These are phyloP conservation scores for Botryococcus braunii DNA, from an alignment of 163 green algal species.

Conservation along the genomic window DNA sequence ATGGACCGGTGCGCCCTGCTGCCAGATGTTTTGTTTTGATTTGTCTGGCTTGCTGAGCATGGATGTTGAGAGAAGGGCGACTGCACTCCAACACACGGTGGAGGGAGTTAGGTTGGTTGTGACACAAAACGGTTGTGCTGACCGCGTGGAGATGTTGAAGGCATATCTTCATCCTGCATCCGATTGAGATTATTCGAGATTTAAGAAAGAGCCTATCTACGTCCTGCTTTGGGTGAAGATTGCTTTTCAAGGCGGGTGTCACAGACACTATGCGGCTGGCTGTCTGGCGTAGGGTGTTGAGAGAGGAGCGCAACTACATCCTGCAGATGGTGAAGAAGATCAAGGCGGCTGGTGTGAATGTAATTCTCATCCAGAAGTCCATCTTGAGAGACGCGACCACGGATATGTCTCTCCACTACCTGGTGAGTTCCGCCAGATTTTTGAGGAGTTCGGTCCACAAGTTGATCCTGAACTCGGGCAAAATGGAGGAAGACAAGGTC, in stretches of 20 bases:
- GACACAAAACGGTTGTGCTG: no score
- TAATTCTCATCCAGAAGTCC: slow-evolving; percentile 97
- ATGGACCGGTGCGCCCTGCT: slow-evolving; percentile 41
- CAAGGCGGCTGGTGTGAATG: slow-evolving; percentile 88
- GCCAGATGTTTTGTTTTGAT: neutral
- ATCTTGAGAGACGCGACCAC: slow-evolving; percentile 95
- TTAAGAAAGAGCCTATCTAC: no score
- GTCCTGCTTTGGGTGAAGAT: slow-evolving; percentile 31
- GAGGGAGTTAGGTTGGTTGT: no score
- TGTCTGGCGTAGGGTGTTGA: slow-evolving; percentile 67
- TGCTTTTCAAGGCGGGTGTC: no score
- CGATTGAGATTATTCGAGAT: no score
- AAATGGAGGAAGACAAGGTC: no score
- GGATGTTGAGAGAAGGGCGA: no score
- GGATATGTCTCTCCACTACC: slow-evolving; percentile 95
- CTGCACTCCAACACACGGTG: no score
- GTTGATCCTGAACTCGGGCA: no score
- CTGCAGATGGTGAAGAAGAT: slow-evolving; percentile 96
- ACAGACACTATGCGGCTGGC: no score
- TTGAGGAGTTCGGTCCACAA: neutral
- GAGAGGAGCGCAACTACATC: slow-evolving; percentile 81
- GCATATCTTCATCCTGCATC: no score
- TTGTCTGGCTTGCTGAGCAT: neutral
- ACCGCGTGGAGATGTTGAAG: no score
- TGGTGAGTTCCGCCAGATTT: slow-evolving; percentile 51